Evolutionary conservation across 1,139 yeast genomes (phyloP).

Genomic region (Hemisphaericaspora lyxosophila): DNA sequence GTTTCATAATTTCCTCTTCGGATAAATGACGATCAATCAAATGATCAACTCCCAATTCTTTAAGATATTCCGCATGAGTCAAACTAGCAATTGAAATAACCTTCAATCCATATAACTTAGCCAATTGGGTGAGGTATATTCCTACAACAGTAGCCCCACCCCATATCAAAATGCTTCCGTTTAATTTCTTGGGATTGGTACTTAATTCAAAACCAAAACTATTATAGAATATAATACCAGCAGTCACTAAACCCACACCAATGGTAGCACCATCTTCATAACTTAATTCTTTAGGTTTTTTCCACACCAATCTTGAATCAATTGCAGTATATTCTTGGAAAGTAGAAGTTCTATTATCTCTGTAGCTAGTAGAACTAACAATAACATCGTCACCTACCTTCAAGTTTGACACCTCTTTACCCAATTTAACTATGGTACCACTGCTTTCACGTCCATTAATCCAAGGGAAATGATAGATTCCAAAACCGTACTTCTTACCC

Average conservation of each 20-base stretch:
- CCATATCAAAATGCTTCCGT: conserved; percentile 38
- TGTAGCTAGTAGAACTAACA: conserved; percentile 45
- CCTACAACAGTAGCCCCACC: conserved; percentile 53
- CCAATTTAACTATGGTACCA: conserved; percentile 36
- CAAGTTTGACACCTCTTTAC: conserved; percentile 28
- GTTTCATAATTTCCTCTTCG: conserved; percentile 20
- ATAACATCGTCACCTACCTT: conserved; percentile 37
- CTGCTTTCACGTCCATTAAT: conserved; percentile 49
- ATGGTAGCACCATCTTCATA: conserved; percentile 44
- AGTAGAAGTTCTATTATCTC: conserved; percentile 48
- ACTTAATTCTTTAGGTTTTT: conserved; percentile 27
- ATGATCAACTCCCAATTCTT: conserved; percentile 37
- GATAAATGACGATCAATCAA: conserved; percentile 36
- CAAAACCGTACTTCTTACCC: conserved; percentile 47
- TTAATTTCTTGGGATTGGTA: conserved; percentile 3
- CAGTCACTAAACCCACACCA: conserved; percentile 50
- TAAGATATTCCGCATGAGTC: conserved; percentile 31
- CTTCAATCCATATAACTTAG: conserved; percentile 36
- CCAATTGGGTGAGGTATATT: conserved; percentile 40
- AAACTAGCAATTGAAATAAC: conserved; percentile 42
- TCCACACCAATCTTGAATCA: conserved; percentile 46
- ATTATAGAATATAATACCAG: conserved; percentile 37
- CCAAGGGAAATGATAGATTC: conserved; percentile 51
- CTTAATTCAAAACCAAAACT: conserved; percentile 24
- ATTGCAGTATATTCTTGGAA: conserved; percentile 47